Evolutionary conservation across 2,329 filamentous ascomycete species (phyloP).

Genomic region (Plenodomus lindquistii): DNA sequence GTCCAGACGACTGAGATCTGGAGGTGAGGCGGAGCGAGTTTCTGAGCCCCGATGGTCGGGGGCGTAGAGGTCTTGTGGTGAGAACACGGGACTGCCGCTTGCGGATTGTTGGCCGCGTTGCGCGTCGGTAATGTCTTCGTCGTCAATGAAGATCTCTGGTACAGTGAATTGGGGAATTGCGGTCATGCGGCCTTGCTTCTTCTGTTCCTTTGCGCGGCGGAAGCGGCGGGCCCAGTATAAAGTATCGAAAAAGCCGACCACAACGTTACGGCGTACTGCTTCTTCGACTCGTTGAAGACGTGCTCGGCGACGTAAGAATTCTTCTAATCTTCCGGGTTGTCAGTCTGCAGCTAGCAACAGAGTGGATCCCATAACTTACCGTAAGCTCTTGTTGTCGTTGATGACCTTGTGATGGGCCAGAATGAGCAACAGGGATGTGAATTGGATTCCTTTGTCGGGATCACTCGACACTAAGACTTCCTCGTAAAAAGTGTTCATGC

Average conservation of each 20-base stretch:
- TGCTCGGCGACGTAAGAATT: slow-evolving; percentile 88
- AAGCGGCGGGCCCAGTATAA: slow-evolving; percentile 86
- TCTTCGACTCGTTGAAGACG: slow-evolving; percentile 93
- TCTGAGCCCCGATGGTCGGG: slow-evolving; percentile 30
- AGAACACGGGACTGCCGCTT: slow-evolving; percentile 39
- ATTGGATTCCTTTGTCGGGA: slow-evolving; percentile 84
- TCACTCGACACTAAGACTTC: slow-evolving; percentile 94
- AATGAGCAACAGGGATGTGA: slow-evolving; percentile 91
- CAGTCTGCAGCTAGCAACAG: not conserved
- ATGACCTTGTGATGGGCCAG: slow-evolving; percentile 99
- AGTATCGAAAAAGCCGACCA: slow-evolving; percentile 95
- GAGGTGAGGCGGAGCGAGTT: slow-evolving; percentile 28
- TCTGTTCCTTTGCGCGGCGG: slow-evolving; percentile 72
- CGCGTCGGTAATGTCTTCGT: slow-evolving; percentile 62
- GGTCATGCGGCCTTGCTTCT: slow-evolving; percentile 73
- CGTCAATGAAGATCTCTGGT: slow-evolving; percentile 88
- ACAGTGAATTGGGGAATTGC: slow-evolving; percentile 78
- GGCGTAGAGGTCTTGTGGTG: slow-evolving; percentile 33
- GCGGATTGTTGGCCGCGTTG: slow-evolving; percentile 42
- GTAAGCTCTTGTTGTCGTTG: slow-evolving; percentile 92
- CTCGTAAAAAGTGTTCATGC: slow-evolving; percentile 95
- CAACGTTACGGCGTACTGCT: slow-evolving; percentile 84
- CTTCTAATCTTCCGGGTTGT: slow-evolving; percentile 69
- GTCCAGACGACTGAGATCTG: slow-evolving; percentile 19
- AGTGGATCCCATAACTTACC: slow-evolving; percentile 51